Evolutionary conservation across 208 protist species (phyloP), one percentile per base, ranked within the genome.

Genomic region (Trypanosoma brucei): DNA sequence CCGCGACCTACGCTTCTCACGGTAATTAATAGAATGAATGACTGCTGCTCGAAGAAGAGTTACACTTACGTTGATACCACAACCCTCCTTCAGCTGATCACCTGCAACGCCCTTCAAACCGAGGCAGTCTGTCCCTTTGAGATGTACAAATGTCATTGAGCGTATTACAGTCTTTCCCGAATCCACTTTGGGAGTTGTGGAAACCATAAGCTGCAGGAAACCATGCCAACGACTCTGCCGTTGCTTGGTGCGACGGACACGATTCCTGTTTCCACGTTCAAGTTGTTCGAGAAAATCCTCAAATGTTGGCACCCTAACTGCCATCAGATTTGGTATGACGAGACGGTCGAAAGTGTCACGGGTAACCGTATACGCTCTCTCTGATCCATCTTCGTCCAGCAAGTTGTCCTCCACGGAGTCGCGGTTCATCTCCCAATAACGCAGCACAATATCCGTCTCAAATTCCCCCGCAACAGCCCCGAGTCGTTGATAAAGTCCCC

Each of bases 351-450:
- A 86, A 8, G 63, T 65, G 46, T 92, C 83, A 42, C 88, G 83
- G 50, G 84, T 89, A 40, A 91, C 72, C 9, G 73, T 45, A 61
- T 90, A 72, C 45, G 35, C 38, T 44, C 59, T 46, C 38, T 74
- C 13, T 46, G 64, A 30, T 0, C 50, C 68, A 7, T 58, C 60
- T 38, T 81, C 75, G 34, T 79, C 71, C 14, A 44, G 36, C 2
- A 96, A 66, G 59, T 82, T 87, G 63, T 96, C 91, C 35, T 74
- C 63, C 48, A 94, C 81, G 4, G 56, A 45, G 60, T 93, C 88
- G 39, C 76, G 83, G 68, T 78, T 86, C 88, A 94, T 94, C 51
- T 91, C 83, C 88, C 91, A 96, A 65, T 94, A 94, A 9, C 74
- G 76, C 61, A 96, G 50, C 31, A 68, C 62, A 35, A 96, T 83